These are phyloP conservation scores for Gymnopilus junonius DNA, from an alignment of 768 basidiomycete genomes.

Conservation along the genomic window DNA sequence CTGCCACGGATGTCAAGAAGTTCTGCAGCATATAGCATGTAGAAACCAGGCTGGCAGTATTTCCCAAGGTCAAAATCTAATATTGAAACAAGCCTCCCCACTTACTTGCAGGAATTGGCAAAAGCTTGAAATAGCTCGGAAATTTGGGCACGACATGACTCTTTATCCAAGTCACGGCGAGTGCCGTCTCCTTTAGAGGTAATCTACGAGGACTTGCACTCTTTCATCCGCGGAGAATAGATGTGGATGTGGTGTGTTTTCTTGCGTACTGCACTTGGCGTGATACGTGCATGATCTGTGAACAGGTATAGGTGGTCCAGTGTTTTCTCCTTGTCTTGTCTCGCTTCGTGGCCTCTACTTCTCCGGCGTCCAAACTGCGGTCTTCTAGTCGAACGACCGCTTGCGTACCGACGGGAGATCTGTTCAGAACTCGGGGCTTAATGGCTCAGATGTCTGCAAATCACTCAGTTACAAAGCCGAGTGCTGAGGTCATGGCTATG, in stretches of 20 bases:
- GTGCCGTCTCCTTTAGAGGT: constrained; percentile 7
- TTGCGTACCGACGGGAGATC: constrained; percentile 1
- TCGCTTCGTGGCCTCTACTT: neutral
- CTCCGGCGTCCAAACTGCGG: constrained; percentile 5
- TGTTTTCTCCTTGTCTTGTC: neutral
- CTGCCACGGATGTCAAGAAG: constrained; percentile 2
- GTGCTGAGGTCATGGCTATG: constrained; percentile 1
- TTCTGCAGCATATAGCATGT: constrained; percentile 13
- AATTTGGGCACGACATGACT: constrained; percentile 11
- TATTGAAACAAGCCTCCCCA: neutral
- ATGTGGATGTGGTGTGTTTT: neutral
- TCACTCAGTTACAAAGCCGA: constrained; percentile 4
- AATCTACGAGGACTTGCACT: constrained; percentile 2
- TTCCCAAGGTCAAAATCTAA: constrained; percentile 9
- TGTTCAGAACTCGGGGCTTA: neutral
- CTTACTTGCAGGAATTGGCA: neutral
- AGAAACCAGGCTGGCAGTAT: constrained; percentile 1
- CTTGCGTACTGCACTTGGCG: neutral
- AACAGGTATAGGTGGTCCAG: neutral
- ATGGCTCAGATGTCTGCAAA: constrained; percentile 3
- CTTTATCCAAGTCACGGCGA: constrained; percentile 6
- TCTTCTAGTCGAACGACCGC: neutral
- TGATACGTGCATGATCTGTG: constrained; percentile 6
- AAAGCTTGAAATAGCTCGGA: constrained; percentile 12
- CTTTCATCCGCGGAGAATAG: constrained; percentile 15